These are phyloP conservation scores for Torulaspora quercuum DNA, from an alignment of 805 yeast species.

Conservation along the genomic window DNA sequence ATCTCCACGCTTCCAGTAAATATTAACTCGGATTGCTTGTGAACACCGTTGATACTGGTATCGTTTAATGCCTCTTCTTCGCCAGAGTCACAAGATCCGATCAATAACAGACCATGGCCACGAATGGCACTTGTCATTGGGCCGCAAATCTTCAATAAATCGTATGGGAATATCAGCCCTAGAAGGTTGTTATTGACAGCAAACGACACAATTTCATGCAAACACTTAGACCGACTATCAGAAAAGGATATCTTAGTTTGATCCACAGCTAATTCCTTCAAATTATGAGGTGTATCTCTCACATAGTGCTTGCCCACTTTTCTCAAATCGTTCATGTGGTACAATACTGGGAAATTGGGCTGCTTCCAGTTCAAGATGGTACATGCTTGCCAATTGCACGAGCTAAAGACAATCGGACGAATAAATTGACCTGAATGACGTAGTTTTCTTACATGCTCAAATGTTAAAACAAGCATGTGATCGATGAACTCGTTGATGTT, in stretches of 20 bases:
- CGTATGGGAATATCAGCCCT: constrained; percentile 76
- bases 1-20: constrained; percentile 23
- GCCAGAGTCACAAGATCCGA: constrained; percentile 50
- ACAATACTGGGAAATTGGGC: constrained; percentile 93
- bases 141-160: constrained; percentile 68
- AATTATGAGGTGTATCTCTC: constrained; percentile 34
- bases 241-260: constrained; percentile 10
- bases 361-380: constrained; percentile 96
- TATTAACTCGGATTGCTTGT: constrained; percentile 20
- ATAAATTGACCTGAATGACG: constrained; percentile 40
- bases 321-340: constrained; percentile 68
- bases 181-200: constrained; percentile 79
- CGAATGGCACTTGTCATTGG: constrained; percentile 70
- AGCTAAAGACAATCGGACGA: constrained; percentile 76
- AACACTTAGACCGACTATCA: constrained; percentile 47
- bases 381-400: constrained; percentile 86
- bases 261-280: constrained; percentile 27
- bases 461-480: constrained; percentile 62
- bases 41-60: constrained; percentile 28
- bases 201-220: constrained; percentile 78
- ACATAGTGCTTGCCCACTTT: constrained; percentile 18
- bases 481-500: constrained; percentile 76
- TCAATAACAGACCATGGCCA: constrained; percentile 75
- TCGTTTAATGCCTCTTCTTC: constrained; percentile 17
- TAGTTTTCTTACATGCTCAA: constrained; percentile 62